Evolutionary conservation across 2,329 filamentous ascomycete genomes (phyloP).

Genomic region (Aureobasidium vineae): DNA sequence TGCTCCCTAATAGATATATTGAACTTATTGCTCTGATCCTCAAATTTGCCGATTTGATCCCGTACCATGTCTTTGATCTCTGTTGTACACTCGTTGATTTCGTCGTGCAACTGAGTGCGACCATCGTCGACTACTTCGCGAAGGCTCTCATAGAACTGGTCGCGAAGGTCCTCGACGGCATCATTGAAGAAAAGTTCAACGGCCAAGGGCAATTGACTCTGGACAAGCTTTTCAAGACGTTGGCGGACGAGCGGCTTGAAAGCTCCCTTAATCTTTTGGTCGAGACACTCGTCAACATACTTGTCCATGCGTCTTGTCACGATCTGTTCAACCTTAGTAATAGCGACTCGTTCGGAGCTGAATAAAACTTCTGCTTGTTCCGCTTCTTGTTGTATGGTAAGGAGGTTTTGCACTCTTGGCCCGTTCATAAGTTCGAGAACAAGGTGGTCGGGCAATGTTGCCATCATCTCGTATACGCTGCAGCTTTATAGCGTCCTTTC

Average conservation of each 20-base stretch:
- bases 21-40: not conserved
- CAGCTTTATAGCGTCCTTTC: not conserved
- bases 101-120: not conserved
- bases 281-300: not conserved
- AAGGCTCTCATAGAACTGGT: constrained; percentile 9
- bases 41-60: not conserved
- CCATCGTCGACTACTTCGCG: not conserved
- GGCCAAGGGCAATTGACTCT: not conserved
- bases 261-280: not conserved
- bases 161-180: not conserved
- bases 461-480: not conserved
- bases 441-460: not conserved
- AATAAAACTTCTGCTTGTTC: not conserved
- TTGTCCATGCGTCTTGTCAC: not conserved
- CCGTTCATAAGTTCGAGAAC: not conserved
- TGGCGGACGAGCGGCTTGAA: not conserved
- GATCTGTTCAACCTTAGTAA: not conserved
- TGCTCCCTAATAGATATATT: not conserved
- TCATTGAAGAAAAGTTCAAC: not conserved
- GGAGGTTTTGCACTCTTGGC: not conserved
- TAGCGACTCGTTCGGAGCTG: not conserved
- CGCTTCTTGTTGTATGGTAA: not conserved
- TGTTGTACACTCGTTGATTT: not conserved
- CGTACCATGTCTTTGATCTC: not conserved
- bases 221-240: not conserved